Evolutionary conservation across 2,329 filamentous ascomycete species (phyloP), one percentile per base, ranked within the genome.

Genomic region (Ophiostoma novo-ulmi): DNA sequence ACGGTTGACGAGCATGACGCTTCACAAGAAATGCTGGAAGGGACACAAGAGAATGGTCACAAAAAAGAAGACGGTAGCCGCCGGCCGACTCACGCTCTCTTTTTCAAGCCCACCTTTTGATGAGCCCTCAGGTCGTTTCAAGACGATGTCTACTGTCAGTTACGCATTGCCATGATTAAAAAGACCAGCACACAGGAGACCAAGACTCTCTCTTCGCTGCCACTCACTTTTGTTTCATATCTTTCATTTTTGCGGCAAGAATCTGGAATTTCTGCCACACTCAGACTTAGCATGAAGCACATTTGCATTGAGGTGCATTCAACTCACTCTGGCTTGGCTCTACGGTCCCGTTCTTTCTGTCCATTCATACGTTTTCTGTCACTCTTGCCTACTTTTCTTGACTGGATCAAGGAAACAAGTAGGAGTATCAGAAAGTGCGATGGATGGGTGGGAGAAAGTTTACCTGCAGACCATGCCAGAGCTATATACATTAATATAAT

Each of bases 61-160:
- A 64, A 14, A 22, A 38, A 38, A 64, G 35, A 38, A 64, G 35
- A 38, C 22, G 17, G n/a, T 35, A 64, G 71, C 66, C 68, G 71
- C 71, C 35, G 71, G 71, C 41, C 71, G 71, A 68, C 71, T 68
- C 70, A 26, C 68, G 48, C 63, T 66, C 22, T 69, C 44, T 39
- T 55, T 39, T 68, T 22, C 14, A 14, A 7, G 36, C 13, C 35
- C 36, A 65, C n/a, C 63, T 65, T 36, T 65, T 41, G 35, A 38
- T 41, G 20, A 48, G 36, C 63, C 63, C 63, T 65, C 63, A 3
- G 63, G 63, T 65, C 63, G 63, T 65, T 65, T 39, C 17, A 39
- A 64, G n/a, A 22, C 41, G 64, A 38, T 65, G 22, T 44, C 41
- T 70, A 26, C 55, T 64, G 22, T 35, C 11, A 31, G 67, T 68